Conservation (phyloP, 306 rosid genomes). For the Luffa acutangula region DNA sequence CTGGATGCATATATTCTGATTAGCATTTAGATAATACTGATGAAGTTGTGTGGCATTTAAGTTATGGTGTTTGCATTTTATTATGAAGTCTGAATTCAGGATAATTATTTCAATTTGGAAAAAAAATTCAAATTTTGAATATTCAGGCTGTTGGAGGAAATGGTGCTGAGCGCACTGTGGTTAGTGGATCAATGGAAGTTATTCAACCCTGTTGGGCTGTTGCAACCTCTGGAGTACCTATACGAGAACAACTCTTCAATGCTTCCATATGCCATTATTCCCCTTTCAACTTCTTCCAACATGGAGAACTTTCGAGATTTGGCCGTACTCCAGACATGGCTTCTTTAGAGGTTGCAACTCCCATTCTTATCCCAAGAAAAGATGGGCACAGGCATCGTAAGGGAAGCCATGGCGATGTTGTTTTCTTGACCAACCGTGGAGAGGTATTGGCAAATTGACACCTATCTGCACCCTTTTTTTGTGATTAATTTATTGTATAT, state of each 20-base stretch:
- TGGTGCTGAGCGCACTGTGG: conserved; percentile 96
- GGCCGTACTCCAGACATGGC: conserved; percentile 49
- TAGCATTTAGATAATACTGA: background rate
- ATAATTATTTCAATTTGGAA: background rate
- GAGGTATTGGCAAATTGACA: conserved; percentile 41
- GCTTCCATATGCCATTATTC: conserved; percentile 88
- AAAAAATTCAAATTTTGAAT: background rate
- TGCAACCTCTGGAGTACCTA: conserved; percentile 95
- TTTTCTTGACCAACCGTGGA: conserved; percentile 94
- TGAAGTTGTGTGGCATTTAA: background rate
- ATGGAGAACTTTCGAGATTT: conserved; percentile 71
- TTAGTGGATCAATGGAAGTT: conserved; percentile 96
- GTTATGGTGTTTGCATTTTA: background rate
- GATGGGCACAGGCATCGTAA: conserved; percentile 91
- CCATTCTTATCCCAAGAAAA: conserved; percentile 76
- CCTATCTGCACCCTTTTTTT: conserved; percentile 2
- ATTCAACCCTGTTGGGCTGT: conserved; percentile 98
- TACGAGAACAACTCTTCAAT: conserved; percentile 87
- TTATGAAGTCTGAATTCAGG: background rate
- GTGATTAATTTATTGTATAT: background rate
- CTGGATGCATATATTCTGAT: background rate
- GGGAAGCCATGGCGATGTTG: conserved; percentile 96
- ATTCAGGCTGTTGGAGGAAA: conserved; percentile 91
- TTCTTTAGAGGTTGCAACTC: conserved; percentile 89
- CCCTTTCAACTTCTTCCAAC: conserved; percentile 77